Evolutionary conservation across 2,329 filamentous ascomycete species (phyloP), one percentile per base, ranked within the genome.

Genomic region (Sordariomycetes sp.): DNA sequence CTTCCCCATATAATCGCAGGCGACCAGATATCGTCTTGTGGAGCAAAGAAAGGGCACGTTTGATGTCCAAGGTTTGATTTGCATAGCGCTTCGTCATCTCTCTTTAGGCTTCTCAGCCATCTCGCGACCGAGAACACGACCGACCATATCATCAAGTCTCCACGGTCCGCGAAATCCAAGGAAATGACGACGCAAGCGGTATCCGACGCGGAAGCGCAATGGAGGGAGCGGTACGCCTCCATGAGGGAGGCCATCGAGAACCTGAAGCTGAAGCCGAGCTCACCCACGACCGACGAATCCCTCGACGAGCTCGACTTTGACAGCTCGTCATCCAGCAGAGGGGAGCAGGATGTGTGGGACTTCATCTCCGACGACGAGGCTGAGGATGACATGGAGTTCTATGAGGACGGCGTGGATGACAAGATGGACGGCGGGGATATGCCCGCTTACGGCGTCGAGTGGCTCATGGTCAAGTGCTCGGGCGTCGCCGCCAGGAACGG

Each of bases 271-370:
- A 71, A 76, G 2, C 61, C 65, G 2, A 66, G 64, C 13, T 61
- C 65, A 32, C 74, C 77, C 61, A 69, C 73, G 34, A 69, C 73
- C 52, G 66, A 71, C 45, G 72, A 74, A 20, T 73, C 78, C 13
- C 78, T 84, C 57, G 71, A 85, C 51, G 84, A 88, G 60, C 82
- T 89, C 10, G 85, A 89, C 36, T 75, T 80, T 34, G 75, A 76
- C 32, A 74, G 72, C 13, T 76, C 76, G 61, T 77, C 74, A 1
- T 80, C 78, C 2, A 81, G 81, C 5, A 82, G 80, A 51, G 82
- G 80, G 20, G 81, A 82, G 5, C 87, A 92, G 59, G 90, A 96
- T 70, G 85, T 96, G 10, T 96, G 92, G 92, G 91, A 96, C 67
- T 84, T 95, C 59, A 89, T 95, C 65, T 90, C 85, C 59, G 86